Evolutionary conservation across 208 protist genomes (phyloP).

Genomic region (Leishmania aethiopica): DNA sequence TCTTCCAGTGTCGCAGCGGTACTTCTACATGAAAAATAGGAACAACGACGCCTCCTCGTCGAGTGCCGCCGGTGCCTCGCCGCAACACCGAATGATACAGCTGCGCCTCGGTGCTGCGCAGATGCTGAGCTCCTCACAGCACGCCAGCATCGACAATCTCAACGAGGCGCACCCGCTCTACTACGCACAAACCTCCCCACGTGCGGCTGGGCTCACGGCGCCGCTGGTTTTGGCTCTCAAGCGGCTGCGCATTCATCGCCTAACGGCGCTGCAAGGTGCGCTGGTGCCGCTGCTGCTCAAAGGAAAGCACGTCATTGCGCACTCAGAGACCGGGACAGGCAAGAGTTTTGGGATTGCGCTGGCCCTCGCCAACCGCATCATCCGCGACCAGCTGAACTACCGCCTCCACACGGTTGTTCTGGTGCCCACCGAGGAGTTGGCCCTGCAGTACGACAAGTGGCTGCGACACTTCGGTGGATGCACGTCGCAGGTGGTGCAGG

Average conservation of each 20-base stretch:
- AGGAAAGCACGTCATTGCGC: conserved; percentile 90
- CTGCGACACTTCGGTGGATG: conserved; percentile 81
- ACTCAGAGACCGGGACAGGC: conserved; percentile 87
- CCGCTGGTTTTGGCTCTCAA: conserved; percentile 72
- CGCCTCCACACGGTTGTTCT: conserved; percentile 89
- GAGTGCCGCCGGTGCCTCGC: conserved; percentile 16
- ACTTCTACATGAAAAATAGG: conserved; percentile 59
- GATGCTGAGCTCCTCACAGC: conserved; percentile 69
- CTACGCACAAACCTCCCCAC: conserved; percentile 74
- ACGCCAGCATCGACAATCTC: conserved; percentile 62
- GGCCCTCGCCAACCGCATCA: conserved; percentile 82
- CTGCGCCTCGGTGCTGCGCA: conserved; percentile 81
- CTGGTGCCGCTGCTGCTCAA: conserved; percentile 86
- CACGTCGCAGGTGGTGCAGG: conserved; percentile 81
- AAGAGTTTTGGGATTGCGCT: conserved; percentile 92
- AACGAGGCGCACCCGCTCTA: conserved; percentile 89
- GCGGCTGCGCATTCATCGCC: conserved; percentile 64
- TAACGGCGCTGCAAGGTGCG: conserved; percentile 88
- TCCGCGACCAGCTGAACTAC: conserved; percentile 84
- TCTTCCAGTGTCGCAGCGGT: conserved; percentile 79
- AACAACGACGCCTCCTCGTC: neutral
- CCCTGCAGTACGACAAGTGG: conserved; percentile 92
- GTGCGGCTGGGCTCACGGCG: conserved; percentile 71
- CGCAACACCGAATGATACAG: conserved; percentile 63
- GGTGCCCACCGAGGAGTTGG: conserved; percentile 85